These are phyloP conservation scores for Aspergillus amoenus DNA, from an alignment of 2,329 filamentous ascomycete species.

Conservation along the genomic window DNA sequence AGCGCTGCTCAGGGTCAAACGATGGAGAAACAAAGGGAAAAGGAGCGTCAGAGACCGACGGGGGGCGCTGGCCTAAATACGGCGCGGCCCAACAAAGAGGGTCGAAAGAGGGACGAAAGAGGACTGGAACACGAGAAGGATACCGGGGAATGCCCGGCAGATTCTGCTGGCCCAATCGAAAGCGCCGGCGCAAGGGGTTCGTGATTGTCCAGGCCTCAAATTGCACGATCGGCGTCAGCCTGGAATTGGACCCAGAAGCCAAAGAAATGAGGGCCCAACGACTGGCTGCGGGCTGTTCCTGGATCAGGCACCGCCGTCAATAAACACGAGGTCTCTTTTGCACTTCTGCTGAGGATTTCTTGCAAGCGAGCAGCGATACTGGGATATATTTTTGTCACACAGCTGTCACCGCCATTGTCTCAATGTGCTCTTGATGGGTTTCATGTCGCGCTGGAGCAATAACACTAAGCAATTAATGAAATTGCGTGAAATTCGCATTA, in stretches of 20 bases:
- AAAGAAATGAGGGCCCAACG: background rate
- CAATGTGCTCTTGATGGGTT: background rate
- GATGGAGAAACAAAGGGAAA: conserved; percentile 17
- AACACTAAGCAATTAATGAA: background rate
- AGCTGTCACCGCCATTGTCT: background rate
- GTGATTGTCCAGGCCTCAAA: conserved; percentile 6
- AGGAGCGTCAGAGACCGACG: conserved; percentile 8
- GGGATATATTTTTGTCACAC: background rate
- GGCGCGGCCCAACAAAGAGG: conserved; percentile 1
- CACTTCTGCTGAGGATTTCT: too few species aligned
- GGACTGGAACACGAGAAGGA: background rate
- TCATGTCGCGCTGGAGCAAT: background rate
- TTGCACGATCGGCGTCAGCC: conserved; percentile 5
- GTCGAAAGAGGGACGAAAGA: conserved; percentile 7
- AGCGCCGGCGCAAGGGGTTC: conserved; percentile 14
- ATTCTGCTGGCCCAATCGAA: conserved; percentile 13
- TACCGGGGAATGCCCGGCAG: background rate
- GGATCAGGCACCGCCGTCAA: background rate
- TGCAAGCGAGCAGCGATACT: background rate
- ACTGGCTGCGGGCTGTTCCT: conserved; percentile 9
- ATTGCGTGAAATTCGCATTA: background rate
- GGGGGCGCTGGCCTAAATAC: conserved; percentile 13
- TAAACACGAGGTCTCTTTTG: too few species aligned
- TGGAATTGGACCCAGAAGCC: conserved; percentile 8
- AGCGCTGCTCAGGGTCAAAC: conserved; percentile 27